Evolutionary conservation across 306 rosid species (phyloP).

Genomic region (Cyclanthera cordifolia): DNA sequence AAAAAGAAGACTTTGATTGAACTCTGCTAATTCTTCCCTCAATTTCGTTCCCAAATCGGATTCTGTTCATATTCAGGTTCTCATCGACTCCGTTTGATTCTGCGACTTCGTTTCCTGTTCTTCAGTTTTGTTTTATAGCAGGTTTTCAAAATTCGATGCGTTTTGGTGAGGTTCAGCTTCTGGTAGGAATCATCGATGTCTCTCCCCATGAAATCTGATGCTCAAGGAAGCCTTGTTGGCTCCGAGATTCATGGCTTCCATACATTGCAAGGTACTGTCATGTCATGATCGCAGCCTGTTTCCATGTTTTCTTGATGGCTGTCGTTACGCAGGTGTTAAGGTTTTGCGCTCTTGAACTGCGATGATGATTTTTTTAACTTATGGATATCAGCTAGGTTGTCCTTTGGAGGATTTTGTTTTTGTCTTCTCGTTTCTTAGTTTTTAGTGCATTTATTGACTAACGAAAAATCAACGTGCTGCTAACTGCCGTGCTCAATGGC

Average conservation of each 20-base stretch:
- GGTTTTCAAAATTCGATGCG: constrained; percentile 10
- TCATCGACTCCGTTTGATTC: background rate
- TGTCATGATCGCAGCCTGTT: background rate
- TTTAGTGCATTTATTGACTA: background rate
- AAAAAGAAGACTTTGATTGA: constrained; percentile 2
- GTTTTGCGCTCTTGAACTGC: background rate
- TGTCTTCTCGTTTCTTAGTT: background rate
- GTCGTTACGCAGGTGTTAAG: background rate
- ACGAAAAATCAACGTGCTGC: background rate
- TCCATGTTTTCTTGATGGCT: background rate
- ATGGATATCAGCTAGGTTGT: background rate
- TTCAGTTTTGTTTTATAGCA: background rate
- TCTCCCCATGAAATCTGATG: constrained; percentile 26
- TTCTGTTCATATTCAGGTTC: background rate
- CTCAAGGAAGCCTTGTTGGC: constrained; percentile 42
- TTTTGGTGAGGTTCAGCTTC: constrained; percentile 12
- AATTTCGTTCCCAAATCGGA: background rate
- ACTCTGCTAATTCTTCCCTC: background rate
- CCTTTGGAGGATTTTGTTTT: background rate
- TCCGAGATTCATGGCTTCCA: constrained; percentile 90
- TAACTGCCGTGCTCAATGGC: background rate
- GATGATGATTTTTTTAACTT: background rate
- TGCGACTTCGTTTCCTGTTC: background rate
- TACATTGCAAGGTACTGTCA: constrained; percentile 57
- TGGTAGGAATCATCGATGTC: constrained; percentile 22